phyloP scores from a whole-genome alignment of 2,329 filamentous ascomycete genomes.

The Plectosphaerella sp. region DNA sequence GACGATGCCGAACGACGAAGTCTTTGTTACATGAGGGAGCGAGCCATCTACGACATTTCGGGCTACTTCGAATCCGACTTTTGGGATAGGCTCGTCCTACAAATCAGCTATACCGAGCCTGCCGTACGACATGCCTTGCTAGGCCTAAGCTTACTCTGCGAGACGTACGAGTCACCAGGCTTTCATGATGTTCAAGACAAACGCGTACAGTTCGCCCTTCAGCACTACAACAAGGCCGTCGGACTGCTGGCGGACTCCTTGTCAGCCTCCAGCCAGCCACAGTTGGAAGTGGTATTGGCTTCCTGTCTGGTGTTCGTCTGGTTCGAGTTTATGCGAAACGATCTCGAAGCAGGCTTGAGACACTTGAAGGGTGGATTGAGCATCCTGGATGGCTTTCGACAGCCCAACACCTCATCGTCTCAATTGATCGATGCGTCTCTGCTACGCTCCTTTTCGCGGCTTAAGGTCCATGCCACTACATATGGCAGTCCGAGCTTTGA shows the following conservation, averaged over 20 bases:
- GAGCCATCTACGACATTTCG: not conserved
- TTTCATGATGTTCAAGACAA: conserved; percentile 5
- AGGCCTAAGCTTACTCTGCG: conserved; percentile 34
- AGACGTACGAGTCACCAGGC: conserved; percentile 17
- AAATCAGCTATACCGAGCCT: conserved; percentile 15
- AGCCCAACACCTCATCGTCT: not conserved
- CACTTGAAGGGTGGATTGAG: not conserved
- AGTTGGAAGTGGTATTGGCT: not conserved
- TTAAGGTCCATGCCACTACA: not conserved
- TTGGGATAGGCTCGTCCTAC: not conserved
- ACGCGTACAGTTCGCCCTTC: conserved; percentile 24
- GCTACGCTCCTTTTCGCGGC: not conserved
- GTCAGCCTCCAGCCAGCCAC: conserved; percentile 12
- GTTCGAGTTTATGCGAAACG: not conserved
- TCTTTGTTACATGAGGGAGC: not conserved
- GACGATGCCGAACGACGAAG: not conserved
- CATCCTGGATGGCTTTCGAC: not conserved
- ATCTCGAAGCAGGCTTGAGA: not conserved
- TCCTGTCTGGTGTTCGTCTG: not conserved
- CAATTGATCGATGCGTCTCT: not conserved
- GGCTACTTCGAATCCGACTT: not conserved
- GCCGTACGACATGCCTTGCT: conserved; percentile 32
- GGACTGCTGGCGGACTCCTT: conserved; percentile 15
- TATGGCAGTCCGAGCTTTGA: not conserved
- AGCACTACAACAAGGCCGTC: conserved; percentile 37